Base-by-base conservation (phyloP, 257 asterid genomes). In the Coffea eugenioides region DNA sequence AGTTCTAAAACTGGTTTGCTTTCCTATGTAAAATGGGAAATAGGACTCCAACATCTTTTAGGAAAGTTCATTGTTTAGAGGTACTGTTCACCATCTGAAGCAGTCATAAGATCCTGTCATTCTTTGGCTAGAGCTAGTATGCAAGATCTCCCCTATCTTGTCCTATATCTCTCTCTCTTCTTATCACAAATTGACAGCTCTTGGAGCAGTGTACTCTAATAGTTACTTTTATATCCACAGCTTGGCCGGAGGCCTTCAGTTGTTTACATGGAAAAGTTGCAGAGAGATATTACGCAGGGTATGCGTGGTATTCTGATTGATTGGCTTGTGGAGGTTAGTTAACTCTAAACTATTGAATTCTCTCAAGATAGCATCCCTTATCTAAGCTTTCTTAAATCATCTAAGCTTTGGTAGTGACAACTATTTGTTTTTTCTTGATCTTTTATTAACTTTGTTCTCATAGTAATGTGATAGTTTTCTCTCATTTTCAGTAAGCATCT, bases 241-340 rank as follows among this genome's bases (percentile, higher is more conserved):
- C 87, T 94, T 80, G 91, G 89, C 75, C 84, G 94, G 65, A 89
- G 94, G 85, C 97, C 96, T 82, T 77, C 85, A 27, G 84, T 77
- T 77, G 87, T 88, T 88, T 96, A 91, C 84, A 96, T 96, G 98
- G 97, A 92, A 83, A 86, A 83, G 86, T 51, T 89, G 89, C 99
- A 96, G 87, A 86, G 67, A 25, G 99, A 96, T 82, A 87, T 96
- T 84, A 91, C 89, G 73, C 88, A 80, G 72, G 86, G 91, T 71
- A 96, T 94, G 99, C 88, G 99, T 78, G 87, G 92, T 57, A 94
- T 96, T 80, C 90, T 96, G 84, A 85, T 96, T 69, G 99, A 96
- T 84, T 96, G 99, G 99, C 98, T 96, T 82, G 99, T 96, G 56
- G 97, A 92, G 98, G 99, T 96, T 87, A 76, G 96, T 85, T 69